Base-by-base conservation (phyloP, 2,329 filamentous ascomycete species). In the Penicillium sp. region DNA sequence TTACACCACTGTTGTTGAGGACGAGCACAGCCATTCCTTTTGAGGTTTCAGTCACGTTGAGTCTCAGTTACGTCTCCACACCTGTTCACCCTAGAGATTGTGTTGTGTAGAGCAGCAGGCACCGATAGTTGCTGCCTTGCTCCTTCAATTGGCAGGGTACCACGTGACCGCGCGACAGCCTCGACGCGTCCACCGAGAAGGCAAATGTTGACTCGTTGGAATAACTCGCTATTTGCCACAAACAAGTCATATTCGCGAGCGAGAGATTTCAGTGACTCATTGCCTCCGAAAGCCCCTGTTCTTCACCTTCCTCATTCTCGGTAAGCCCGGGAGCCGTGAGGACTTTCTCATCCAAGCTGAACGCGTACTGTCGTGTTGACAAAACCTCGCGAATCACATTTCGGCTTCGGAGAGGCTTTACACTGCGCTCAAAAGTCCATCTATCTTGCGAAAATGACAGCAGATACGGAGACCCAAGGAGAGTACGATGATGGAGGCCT, bases 401-500 rank as follows among this genome's bases (percentile, higher is more conserved):
- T n/a, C 15, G 28, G 28, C 20, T 20, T 51, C 12, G 14, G 50
- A 17, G 10, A 39, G 17, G 15, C 38, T 31, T 17, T 17, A 6
- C 47, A 1, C 15, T 31, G n/a, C 12, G 7, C 14, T 10, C 22
- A 34, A 49, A 5, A 22, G 3, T 17, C 20, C 10, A 3, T 2
- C 2, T 15, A 28, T 5, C 15, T 22, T 4, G 34, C 7, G 25
- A 25, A 4, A 8, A 76, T 76, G 71, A 67, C 84, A 65, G 78
- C 80, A 60, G 83, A 84, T 51, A 84, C 86, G 64, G 85, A 89
- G 63, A 86, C 87, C 39, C 90, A 96, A 65, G 88, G 89, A 62
- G 84, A 84, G 58, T 86, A 87, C 68, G 92, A 95, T 58, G 92
- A 96, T 60, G 84, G 84, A 69, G 85, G 87, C 62, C 84, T 87